phyloP scores from a whole-genome alignment of 148 eudicot genomes.

The Salicornia ramosissima region DNA sequence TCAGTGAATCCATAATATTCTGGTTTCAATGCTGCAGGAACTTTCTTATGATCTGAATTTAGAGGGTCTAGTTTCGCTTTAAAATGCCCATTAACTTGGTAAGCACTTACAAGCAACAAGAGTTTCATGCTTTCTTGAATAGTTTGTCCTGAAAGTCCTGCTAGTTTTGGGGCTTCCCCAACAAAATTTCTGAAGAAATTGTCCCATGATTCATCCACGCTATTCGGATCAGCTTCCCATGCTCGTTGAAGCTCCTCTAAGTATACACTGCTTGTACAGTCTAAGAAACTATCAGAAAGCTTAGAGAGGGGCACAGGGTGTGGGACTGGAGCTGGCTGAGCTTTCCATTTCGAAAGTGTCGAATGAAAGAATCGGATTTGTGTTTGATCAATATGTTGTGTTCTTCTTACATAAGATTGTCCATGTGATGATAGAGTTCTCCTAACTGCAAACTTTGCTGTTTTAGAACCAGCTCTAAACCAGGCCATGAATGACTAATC shows the following conservation, averaged over 20 bases:
- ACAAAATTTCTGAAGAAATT: constrained; percentile 86
- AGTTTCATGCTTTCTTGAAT: constrained; percentile 90
- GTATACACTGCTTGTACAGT: constrained; percentile 93
- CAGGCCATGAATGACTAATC: constrained; percentile 38
- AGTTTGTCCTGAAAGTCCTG: constrained; percentile 84
- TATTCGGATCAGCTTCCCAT: constrained; percentile 89
- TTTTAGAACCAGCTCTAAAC: constrained; percentile 72
- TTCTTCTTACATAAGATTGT: constrained; percentile 42
- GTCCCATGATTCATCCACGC: constrained; percentile 97
- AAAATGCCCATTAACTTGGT: constrained; percentile 89
- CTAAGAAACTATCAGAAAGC: constrained; percentile 81
- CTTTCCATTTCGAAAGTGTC: constrained; percentile 40
- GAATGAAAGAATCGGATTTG: constrained; percentile 39
- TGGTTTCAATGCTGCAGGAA: constrained; percentile 69
- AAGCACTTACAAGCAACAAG: constrained; percentile 75
- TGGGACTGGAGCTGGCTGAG: constrained; percentile 69
- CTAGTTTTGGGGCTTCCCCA: constrained; percentile 71
- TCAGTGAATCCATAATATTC: constrained; percentile 71
- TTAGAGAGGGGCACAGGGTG: constrained; percentile 78
- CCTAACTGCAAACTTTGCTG: constrained; percentile 65
- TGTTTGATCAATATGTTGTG: constrained; percentile 28
- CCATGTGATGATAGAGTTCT: constrained; percentile 53
- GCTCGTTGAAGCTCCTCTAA: constrained; percentile 88
- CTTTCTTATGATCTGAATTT: constrained; percentile 46
- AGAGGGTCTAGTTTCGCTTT: constrained; percentile 84